These are phyloP conservation scores for Mycena sanguinolenta DNA, from an alignment of 768 basidiomycete species.

Conservation along the genomic window DNA sequence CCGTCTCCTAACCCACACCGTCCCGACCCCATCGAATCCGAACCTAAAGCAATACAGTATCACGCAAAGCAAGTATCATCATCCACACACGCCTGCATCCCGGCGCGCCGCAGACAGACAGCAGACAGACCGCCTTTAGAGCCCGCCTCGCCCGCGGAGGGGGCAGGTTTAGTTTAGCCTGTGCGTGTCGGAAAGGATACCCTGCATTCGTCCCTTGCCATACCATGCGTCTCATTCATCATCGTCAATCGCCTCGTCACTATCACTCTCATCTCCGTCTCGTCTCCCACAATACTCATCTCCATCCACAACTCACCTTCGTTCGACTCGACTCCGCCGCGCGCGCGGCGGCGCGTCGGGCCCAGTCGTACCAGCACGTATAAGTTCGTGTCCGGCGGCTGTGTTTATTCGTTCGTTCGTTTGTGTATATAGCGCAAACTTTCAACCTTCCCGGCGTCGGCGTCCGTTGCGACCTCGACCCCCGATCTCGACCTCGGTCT, in stretches of 20 bases:
- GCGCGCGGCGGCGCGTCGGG: constrained; percentile 3
- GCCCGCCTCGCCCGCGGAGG: background rate
- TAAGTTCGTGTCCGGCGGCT: background rate
- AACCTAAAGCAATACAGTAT: background rate
- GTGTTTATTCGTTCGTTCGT: background rate
- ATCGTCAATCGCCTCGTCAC: background rate
- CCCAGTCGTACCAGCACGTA: background rate
- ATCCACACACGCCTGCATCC: background rate
- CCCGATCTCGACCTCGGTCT: too few species aligned
- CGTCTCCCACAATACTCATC: background rate
- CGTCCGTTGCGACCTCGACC: too few species aligned
- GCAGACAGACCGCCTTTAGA: constrained; percentile 4
- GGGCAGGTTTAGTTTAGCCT: background rate
- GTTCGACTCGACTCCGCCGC: background rate
- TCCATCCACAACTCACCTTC: background rate
- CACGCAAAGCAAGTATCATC: background rate
- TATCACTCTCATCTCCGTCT: background rate
- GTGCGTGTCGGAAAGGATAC: background rate
- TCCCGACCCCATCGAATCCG: background rate
- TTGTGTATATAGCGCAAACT: background rate
- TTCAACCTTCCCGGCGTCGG: too few species aligned
- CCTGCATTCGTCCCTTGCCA: background rate
- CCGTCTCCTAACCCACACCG: background rate
- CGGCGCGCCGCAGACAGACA: background rate
- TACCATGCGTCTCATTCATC: background rate